Evolutionary conservation across 139 green algal genomes (phyloP).

Genomic region (Nannochloris sp.): DNA sequence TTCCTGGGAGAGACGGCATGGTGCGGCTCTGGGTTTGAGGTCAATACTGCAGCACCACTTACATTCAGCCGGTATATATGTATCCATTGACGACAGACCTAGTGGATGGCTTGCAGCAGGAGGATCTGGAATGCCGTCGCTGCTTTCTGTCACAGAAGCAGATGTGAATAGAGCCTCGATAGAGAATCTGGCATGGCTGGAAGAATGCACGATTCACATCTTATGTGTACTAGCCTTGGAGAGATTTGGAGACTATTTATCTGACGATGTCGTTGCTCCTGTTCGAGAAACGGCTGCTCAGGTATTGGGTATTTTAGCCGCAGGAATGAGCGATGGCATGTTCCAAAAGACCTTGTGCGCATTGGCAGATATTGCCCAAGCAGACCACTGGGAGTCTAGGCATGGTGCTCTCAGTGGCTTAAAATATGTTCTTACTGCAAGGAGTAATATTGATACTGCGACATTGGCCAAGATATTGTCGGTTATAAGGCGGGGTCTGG

Average conservation of each 20-base stretch:
- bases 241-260: slow-evolving; percentile 88
- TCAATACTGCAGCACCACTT: slow-evolving; percentile 70
- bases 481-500: slow-evolving; percentile 43
- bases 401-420: slow-evolving; percentile 76
- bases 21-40: slow-evolving; percentile 69
- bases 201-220: slow-evolving; percentile 72
- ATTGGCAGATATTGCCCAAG: slow-evolving; percentile 47
- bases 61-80: slow-evolving; percentile 30
- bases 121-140: slow-evolving; percentile 23
- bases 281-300: slow-evolving; percentile 92
- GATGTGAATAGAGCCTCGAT: slow-evolving; percentile 26
- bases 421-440: slow-evolving; percentile 81
- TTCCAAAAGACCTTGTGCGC: slow-evolving; percentile 41
- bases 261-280: slow-evolving; percentile 82
- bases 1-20: slow-evolving; percentile 59
- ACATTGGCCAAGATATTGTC: slow-evolving; percentile 57
- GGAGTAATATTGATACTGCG: not conserved
- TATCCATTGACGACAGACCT: slow-evolving; percentile 9
- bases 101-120: slow-evolving; percentile 23
- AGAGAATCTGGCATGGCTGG: slow-evolving; percentile 66
- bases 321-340: slow-evolving; percentile 16
- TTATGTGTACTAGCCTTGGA: slow-evolving; percentile 89
- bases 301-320: slow-evolving; percentile 62
- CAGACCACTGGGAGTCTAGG: slow-evolving; percentile 39
- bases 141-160: slow-evolving; percentile 27